phyloP scores from a whole-genome alignment of 2,329 filamentous ascomycete species.

The Lasiodiplodia hormozganensis region DNA sequence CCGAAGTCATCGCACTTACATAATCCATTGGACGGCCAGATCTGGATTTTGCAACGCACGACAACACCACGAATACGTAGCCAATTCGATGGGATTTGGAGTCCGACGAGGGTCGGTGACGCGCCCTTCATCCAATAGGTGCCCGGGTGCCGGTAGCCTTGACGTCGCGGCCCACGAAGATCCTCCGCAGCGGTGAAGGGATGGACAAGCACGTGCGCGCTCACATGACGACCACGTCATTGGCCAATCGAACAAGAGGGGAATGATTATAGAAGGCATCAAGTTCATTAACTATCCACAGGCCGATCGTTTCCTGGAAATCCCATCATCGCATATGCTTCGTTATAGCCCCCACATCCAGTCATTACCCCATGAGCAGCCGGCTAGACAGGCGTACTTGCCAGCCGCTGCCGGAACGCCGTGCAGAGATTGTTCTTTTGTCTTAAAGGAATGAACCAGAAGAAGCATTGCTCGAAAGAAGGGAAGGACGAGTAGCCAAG shows the following conservation, averaged over 20 bases:
- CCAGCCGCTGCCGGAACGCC: slow-evolving; percentile 25
- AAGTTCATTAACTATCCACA: slow-evolving; percentile 50
- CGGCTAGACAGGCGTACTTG: slow-evolving; percentile 15
- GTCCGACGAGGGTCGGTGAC: neutral
- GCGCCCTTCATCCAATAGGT: neutral
- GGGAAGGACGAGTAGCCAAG: slow-evolving; percentile 15
- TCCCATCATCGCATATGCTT: slow-evolving; percentile 24
- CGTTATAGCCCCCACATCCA: slow-evolving; percentile 16
- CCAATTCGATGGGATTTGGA: neutral
- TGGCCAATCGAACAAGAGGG: slow-evolving; percentile 3
- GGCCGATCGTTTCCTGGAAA: slow-evolving; percentile 37
- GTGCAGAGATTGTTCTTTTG: slow-evolving; percentile 20
- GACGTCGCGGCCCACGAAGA: slow-evolving; percentile 11
- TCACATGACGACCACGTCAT: slow-evolving; percentile 25
- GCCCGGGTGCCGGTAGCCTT: neutral
- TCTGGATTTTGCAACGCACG: neutral
- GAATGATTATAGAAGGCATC: slow-evolving; percentile 22
- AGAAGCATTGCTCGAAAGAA: slow-evolving; percentile 17
- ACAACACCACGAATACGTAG: neutral
- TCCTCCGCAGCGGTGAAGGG: slow-evolving; percentile 22
- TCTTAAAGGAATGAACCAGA: slow-evolving; percentile 22
- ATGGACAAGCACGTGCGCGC: neutral
- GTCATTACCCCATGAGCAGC: slow-evolving; percentile 16
- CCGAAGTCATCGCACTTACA: neutral
- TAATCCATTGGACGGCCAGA: slow-evolving; percentile 4